These are phyloP conservation scores for Simmondsia chinensis DNA, from an alignment of 148 eudicot genomes.

Conservation along the genomic window DNA sequence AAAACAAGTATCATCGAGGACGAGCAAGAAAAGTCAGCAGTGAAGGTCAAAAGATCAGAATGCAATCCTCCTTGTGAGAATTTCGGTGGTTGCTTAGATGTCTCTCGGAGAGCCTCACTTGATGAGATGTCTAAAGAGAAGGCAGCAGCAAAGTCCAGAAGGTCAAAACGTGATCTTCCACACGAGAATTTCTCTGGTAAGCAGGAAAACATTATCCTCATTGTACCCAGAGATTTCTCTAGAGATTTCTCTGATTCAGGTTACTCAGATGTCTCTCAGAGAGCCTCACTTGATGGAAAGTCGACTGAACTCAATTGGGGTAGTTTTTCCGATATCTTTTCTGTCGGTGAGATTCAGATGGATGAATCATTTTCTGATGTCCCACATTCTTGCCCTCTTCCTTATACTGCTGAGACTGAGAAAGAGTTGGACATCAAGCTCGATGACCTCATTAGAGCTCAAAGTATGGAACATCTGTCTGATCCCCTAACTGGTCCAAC, in stretches of 20 bases:
- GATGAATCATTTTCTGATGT: constrained; percentile 24
- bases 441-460: constrained; percentile 18
- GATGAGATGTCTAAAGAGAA: no score
- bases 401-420: constrained; percentile 23
- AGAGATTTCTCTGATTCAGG: constrained; percentile 20
- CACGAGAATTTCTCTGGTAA: constrained; percentile 17
- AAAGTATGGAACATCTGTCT: constrained; percentile 17
- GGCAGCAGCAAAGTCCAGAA: constrained; percentile 8
- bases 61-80: constrained; percentile 9
- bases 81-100: no score
- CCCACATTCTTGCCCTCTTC: constrained; percentile 34
- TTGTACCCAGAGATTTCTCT: constrained; percentile 42
- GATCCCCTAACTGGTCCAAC: constrained; percentile 3
- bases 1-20: constrained; percentile 8
- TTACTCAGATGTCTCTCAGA: constrained; percentile 22
- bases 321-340: constrained; percentile 44
- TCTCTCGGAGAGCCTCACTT: no score
- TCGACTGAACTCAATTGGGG: constrained; percentile 27
- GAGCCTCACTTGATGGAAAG: constrained; percentile 27
- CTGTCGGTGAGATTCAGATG: constrained; percentile 28
- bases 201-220: constrained; percentile 34
- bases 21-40: constrained; percentile 5
- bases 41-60: constrained; percentile 7
- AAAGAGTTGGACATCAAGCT: constrained; percentile 25
- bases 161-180: constrained; percentile 8